phyloP scores from a whole-genome alignment of 352 stramenopile species.

The Pythium scleroteichum region DNA sequence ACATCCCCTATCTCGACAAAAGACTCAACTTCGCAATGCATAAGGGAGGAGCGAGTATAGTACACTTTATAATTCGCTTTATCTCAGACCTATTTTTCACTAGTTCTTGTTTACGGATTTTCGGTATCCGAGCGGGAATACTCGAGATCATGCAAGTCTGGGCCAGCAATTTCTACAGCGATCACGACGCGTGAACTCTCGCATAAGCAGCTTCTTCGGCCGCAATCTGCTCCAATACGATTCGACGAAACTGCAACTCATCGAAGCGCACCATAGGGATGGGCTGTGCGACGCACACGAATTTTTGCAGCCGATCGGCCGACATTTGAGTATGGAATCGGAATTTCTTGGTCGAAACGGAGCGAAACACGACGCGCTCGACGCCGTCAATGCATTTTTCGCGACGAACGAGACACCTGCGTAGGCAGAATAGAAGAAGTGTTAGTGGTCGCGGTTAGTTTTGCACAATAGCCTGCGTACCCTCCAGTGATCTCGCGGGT shows the following conservation, averaged over 20 bases:
- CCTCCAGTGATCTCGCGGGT: slow-evolving; percentile 19
- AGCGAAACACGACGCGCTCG: slow-evolving; percentile 4
- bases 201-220: neutral
- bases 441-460: neutral
- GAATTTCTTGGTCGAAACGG: slow-evolving; percentile 8
- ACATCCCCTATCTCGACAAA: no score
- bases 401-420: slow-evolving; percentile 14
- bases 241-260: slow-evolving; percentile 11
- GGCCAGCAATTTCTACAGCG: neutral
- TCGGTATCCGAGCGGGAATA: no score
- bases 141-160: no score
- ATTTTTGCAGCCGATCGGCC: neutral
- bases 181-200: neutral
- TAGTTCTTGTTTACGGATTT: no score
- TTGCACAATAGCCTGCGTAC: neutral
- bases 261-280: neutral
- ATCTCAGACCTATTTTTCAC: no score
- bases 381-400: slow-evolving; percentile 6
- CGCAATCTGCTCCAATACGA: slow-evolving; percentile 10
- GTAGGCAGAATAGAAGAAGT: neutral
- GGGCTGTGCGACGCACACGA: slow-evolving; percentile 4
- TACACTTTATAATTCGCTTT: no score
- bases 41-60: no score
- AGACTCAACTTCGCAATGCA: no score
- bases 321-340: slow-evolving; percentile 1